A percentile compares a stretch with the other conserved stretches of the same genome.
phyloP scores from a whole-genome alignment of 1,284 basidiomycete species.

The Tylopilus orsonianus region DNA sequence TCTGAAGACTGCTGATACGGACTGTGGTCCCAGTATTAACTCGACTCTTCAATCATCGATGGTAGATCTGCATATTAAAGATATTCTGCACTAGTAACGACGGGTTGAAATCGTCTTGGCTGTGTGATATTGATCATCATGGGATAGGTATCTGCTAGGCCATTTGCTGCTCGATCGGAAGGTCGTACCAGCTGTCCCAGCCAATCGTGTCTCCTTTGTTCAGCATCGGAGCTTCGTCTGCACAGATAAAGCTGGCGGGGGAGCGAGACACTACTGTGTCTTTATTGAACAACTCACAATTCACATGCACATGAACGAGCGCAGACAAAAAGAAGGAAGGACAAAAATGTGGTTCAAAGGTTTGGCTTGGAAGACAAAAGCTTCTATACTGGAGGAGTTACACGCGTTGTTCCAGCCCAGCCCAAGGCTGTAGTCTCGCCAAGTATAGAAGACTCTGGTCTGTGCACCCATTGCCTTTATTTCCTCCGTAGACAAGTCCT shows the following conservation, averaged over 20 bases:
- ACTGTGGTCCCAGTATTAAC: slow-evolving; percentile 38
- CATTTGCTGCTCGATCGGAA: slow-evolving; percentile 39
- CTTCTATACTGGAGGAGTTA: slow-evolving; percentile 32
- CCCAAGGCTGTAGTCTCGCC: slow-evolving; percentile 39
- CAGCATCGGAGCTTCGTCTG: slow-evolving; percentile 37
- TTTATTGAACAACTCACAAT: slow-evolving; percentile 19
- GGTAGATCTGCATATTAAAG: slow-evolving; percentile 36
- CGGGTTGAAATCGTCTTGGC: slow-evolving; percentile 36
- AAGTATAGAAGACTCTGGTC: slow-evolving; percentile 38
- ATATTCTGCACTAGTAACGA: slow-evolving; percentile 39
- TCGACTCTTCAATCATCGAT: slow-evolving; percentile 31
- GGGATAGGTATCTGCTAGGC: slow-evolving; percentile 36
- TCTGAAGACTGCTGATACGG: slow-evolving; percentile 21
- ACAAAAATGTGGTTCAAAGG: slow-evolving; percentile 40
- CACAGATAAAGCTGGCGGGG: slow-evolving; percentile 27
- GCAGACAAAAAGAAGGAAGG: slow-evolving; percentile 40
- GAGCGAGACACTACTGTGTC: no score
- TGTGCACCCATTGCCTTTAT: slow-evolving; percentile 27
- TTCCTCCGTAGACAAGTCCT: slow-evolving; percentile 21
- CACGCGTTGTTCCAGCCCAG: slow-evolving; percentile 41
- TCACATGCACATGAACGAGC: slow-evolving; percentile 41
- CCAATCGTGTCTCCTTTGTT: slow-evolving; percentile 39
- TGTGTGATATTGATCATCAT: slow-evolving; percentile 42
- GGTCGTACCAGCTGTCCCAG: slow-evolving; percentile 34
- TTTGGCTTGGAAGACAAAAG: slow-evolving; percentile 36